These are phyloP conservation scores for Cryomyces minteri DNA, from an alignment of 495 filamentous ascomycete genomes.

Conservation along the genomic window DNA sequence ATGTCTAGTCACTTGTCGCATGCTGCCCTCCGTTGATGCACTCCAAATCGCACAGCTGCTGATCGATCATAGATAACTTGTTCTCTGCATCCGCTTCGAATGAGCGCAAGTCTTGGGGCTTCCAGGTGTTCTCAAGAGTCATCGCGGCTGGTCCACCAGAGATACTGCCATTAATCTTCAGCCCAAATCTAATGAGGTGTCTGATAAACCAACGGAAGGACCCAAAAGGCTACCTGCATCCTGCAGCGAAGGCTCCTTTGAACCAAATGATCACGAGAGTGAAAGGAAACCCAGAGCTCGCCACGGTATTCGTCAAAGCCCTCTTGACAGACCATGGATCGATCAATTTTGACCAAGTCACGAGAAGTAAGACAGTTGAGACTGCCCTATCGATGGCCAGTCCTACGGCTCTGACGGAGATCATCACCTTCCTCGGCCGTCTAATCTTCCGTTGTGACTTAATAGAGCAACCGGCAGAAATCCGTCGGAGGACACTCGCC, in stretches of 20 bases:
- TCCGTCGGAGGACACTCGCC: conserved; percentile 29
- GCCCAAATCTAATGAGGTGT: conserved; percentile 63
- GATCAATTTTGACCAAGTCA: conserved; percentile 69
- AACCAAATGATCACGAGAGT: conserved; percentile 50
- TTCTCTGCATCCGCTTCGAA: conserved; percentile 66
- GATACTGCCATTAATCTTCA: conserved; percentile 43
- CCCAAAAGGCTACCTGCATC: conserved; percentile 70
- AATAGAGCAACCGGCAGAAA: conserved; percentile 19
- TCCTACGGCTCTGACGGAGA: conserved; percentile 19
- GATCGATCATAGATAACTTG: conserved; percentile 39
- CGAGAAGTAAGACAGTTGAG: conserved; percentile 77
- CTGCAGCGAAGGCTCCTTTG: conserved; percentile 51
- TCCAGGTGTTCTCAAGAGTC: conserved; percentile 63
- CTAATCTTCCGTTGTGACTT: conserved; percentile 19
- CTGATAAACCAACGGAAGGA: conserved; percentile 75
- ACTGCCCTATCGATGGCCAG: conserved; percentile 48
- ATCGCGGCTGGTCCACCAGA: conserved; percentile 31
- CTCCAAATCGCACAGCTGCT: background rate
- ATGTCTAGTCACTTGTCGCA: no score
- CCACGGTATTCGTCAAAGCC: conserved; percentile 38
- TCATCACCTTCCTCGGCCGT: conserved; percentile 27
- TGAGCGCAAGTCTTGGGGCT: conserved; percentile 79
- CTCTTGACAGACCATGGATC: conserved; percentile 50
- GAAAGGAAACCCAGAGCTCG: conserved; percentile 39
- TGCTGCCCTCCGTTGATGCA: no score